Evolutionary conservation across 805 yeast species (phyloP), one percentile per base, ranked within the genome.

Genomic region (Hanseniaspora singularis): DNA sequence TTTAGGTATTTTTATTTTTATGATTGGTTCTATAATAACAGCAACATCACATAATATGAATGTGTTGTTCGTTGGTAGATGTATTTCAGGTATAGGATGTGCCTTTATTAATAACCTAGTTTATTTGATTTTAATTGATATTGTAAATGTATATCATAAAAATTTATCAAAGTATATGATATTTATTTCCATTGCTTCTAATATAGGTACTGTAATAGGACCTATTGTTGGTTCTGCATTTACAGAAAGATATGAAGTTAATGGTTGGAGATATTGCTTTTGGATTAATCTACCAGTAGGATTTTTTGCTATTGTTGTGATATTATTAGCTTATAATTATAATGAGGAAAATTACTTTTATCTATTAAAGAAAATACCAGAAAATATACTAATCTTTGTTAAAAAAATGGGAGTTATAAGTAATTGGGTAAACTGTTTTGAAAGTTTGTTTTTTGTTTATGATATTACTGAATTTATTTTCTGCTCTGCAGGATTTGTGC

Each of bases 211-310:
- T 4, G 76, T 74, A 10, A 50, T 68, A 15, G 86, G 86, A 1
- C 86, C 86, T n/a, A n/a, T 77, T 33, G 57, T 79, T 20, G 86
- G 85, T 14, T 86, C 86, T 27, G 77, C 76, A 0, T 72, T 80
- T 49, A 69, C 81, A 1, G 61, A 73, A 1, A 40, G 36, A 19
- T 39, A 45, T 32, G 63, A 70, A 44, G 74, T 69, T 4, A 10
- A 5, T 6, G 23, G 36, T 16, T 33, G 36, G 36, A 33, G 23
- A 18, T 16, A 16, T n/a, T 10, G 36, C 16, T 33, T 16, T 33
- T 33, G 20, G 36, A 33, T 33, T 14, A 33, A 33, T 33, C 8
- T 33, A 9, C 36, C 36, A 10, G 16, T 33, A 7, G 36, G 36
- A 4, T 33, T 15, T n/a, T 4, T n/a, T 34, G 5, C 26, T 19